These are phyloP conservation scores for Xenoacremonium recifei DNA, from an alignment of 2,329 filamentous ascomycete species.

Conservation along the genomic window DNA sequence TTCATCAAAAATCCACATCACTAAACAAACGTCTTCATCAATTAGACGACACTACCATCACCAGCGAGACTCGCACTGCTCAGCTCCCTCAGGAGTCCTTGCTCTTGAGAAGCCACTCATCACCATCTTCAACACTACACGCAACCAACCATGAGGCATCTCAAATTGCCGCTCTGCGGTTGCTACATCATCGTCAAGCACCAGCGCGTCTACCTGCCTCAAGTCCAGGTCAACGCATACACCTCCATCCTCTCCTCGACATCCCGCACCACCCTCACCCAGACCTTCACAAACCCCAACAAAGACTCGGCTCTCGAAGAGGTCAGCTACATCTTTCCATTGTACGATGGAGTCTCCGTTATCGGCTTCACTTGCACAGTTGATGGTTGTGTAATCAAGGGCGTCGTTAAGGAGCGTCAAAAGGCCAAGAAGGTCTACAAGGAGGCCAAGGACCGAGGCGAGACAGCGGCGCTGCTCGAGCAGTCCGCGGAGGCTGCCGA, in stretches of 20 bases:
- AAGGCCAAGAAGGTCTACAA: conserved; percentile 60
- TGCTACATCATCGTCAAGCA: conserved; percentile 29
- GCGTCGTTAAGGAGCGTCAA: conserved; percentile 65
- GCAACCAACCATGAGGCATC: no score
- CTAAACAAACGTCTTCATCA: no score
- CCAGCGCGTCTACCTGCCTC: conserved; percentile 50
- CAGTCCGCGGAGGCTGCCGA: conserved; percentile 60
- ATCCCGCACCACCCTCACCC: conserved; percentile 45
- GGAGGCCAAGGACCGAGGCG: conserved; percentile 54
- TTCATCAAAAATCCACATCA: no score
- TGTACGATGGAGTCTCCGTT: conserved; percentile 71
- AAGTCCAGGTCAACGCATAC: conserved; percentile 55
- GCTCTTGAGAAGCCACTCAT: no score
- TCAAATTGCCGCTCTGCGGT: conserved; percentile 29
- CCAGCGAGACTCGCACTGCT: no score
- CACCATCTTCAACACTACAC: no score
- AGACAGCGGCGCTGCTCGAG: conserved; percentile 65
- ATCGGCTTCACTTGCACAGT: conserved; percentile 66
- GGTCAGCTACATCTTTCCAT: conserved; percentile 66
- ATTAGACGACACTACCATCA: no score
- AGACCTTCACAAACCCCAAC: conserved; percentile 62
- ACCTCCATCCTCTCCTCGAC: conserved; percentile 59
- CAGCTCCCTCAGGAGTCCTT: no score
- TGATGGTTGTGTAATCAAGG: conserved; percentile 57
- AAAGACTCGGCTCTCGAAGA: conserved; percentile 32